Percentiles rank a stretch among this genome's conserved stretches.
These are phyloP conservation scores for Luvunga scandens DNA, from an alignment of 345 rosid species.

Conservation along the genomic window DNA sequence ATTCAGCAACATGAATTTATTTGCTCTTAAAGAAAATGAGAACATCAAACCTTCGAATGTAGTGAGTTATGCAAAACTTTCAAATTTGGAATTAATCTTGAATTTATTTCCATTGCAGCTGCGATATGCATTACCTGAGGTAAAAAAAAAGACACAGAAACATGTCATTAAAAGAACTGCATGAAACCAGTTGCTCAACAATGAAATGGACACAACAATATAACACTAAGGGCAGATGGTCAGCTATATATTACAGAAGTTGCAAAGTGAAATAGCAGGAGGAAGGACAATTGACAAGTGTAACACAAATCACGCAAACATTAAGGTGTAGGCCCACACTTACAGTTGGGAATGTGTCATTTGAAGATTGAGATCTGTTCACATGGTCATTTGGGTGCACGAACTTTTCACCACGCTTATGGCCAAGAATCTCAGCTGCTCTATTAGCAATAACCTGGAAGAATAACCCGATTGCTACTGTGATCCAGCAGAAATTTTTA, in stretches of 20 bases:
- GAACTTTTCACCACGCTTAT: slow-evolving; percentile 72
- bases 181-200: background rate
- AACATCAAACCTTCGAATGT: slow-evolving; percentile 63
- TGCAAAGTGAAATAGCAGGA: background rate
- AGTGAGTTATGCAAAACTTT: slow-evolving; percentile 65
- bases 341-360: slow-evolving; percentile 97
- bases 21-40: background rate
- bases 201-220: background rate
- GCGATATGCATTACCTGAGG: slow-evolving; percentile 96
- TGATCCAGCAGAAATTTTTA: background rate
- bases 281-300: slow-evolving; percentile 3
- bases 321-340: slow-evolving; percentile 17
- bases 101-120: slow-evolving; percentile 83
- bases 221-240: background rate
- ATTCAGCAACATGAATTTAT: background rate
- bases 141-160: background rate
- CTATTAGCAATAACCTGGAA: slow-evolving; percentile 91
- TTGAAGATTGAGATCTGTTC: slow-evolving; percentile 92
- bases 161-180: background rate
- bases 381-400: slow-evolving; percentile 99
- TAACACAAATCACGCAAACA: background rate
- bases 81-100: slow-evolving; percentile 77
- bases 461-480: slow-evolving; percentile 1
- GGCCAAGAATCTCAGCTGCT: slow-evolving; percentile 97
- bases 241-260: background rate